Percentiles rank a stretch among this genome's conserved stretches.
Evolutionary conservation across 805 yeast genomes (phyloP).

Genomic region (Kluyveromyces aestuarii): DNA sequence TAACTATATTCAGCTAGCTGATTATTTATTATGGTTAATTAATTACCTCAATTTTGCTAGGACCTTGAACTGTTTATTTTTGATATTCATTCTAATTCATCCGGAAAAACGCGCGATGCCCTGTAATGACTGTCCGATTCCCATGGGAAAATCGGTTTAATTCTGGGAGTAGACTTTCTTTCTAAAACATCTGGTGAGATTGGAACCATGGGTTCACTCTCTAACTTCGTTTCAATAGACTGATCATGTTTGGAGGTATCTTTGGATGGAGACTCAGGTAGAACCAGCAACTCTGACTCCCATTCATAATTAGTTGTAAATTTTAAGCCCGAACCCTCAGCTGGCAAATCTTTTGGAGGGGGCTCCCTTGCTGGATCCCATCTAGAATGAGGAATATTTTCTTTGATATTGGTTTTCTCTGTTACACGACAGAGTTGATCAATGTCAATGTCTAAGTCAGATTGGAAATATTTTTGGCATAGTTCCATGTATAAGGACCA

Average conservation of each 20-base stretch:
- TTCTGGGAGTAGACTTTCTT: not conserved
- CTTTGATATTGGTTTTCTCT: constrained; percentile 1
- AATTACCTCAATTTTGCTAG: not conserved
- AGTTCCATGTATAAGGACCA: constrained; percentile 29
- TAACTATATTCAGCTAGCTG: too few relatives aligned
- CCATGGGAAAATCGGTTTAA: constrained; percentile 26
- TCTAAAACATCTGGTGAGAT: not conserved
- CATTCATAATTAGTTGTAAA: constrained; percentile 13
- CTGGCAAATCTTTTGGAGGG: constrained; percentile 32
- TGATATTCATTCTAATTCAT: not conserved
- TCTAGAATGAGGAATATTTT: not conserved
- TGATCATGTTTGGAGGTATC: not conserved
- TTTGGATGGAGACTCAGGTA: constrained; percentile 3
- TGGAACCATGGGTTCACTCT: not conserved
- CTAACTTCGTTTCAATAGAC: not conserved
- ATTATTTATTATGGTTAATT: too few relatives aligned
- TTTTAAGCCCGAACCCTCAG: constrained; percentile 22
- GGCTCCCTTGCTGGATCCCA: constrained; percentile 40
- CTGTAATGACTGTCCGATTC: constrained; percentile 12
- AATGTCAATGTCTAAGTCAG: constrained; percentile 61
- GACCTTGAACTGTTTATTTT: constrained; percentile 3
- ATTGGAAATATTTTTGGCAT: constrained; percentile 37
- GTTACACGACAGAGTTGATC: constrained; percentile 44
- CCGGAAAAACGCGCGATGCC: constrained; percentile 14
- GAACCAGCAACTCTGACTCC: constrained; percentile 7